Evolutionary conservation across 2,329 filamentous ascomycete genomes (phyloP), one percentile per base, ranked within the genome.

Genomic region (Talaromyces islandicus): DNA sequence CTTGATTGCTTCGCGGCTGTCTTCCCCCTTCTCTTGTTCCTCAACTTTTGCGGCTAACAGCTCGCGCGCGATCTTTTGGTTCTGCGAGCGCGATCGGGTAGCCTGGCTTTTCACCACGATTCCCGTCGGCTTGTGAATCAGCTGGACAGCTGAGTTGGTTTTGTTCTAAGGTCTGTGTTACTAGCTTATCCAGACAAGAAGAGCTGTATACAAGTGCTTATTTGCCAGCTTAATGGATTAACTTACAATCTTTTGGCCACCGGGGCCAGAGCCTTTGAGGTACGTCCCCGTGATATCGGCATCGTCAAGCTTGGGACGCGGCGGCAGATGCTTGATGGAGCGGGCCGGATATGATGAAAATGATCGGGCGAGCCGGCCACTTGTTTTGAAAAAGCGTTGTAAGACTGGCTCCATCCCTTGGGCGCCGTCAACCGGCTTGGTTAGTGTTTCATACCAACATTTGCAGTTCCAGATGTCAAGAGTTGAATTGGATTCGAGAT

Each of bases 41-140:
- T 99, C 94, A n/a, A 91, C 78, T 67, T 83, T 85, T 66, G 90
- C 86, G 25, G 89, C 90, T 30, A 97, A 81, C 48, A 96, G 79
- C 65, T 86, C 81, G 46, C 92, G 84, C 12, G 94, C 94, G 63
- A 91, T 88, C 73, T 89, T 92, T 64, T 92, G 85, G 73, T 99
- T 99, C 75, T 96, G 90, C 60, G 84, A 84, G 19, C 91, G 86
- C 1, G 90, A 95, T 54, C 94, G 87, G 9, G 94, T 97, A 21
- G 88, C 91, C 76, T 99, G 94, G 59, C 86, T 93, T 78, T 99
- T 99, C 64, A 99, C 85, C 14, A 97, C 92, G 57, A 97, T 86
- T 63, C 93, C 93, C 0, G 92, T 96, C 6, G 93, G 91, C 17
- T 89, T 78, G 74, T 99, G 94, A 66, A 88, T 94, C 38, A 99